A percentile compares a stretch with the other conserved stretches of the same genome.
phyloP scores from a whole-genome alignment of 2,329 filamentous ascomycete genomes.

The Penicillium verrucosum region DNA sequence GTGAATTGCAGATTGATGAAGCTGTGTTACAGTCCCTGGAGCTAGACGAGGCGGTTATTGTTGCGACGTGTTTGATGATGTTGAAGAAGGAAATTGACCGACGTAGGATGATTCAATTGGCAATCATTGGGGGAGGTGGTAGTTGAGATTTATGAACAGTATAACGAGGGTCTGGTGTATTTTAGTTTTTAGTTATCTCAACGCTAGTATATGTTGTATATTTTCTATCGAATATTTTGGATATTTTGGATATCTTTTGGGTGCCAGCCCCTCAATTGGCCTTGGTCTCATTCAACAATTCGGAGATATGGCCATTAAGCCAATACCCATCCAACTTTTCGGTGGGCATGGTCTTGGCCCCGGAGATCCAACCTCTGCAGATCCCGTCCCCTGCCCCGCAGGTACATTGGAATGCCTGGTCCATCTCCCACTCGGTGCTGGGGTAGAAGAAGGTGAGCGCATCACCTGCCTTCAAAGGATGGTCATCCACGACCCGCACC shows the following conservation, averaged over 20 bases:
- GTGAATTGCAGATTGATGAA: constrained; percentile 52
- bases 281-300: constrained; percentile 25
- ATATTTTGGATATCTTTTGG: background rate
- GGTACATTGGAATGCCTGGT: constrained; percentile 45
- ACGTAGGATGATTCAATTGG: constrained; percentile 51
- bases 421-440: constrained; percentile 51
- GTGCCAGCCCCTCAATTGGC: constrained; percentile 1
- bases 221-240: background rate
- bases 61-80: constrained; percentile 59
- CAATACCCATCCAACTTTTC: constrained; percentile 38
- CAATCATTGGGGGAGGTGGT: constrained; percentile 36
- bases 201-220: constrained; percentile 6
- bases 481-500: constrained; percentile 39
- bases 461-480: constrained; percentile 41
- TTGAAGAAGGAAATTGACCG: constrained; percentile 65
- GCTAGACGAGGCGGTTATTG: constrained; percentile 49
- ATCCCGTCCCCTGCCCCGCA: constrained; percentile 37
- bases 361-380: constrained; percentile 42
- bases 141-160: constrained; percentile 1
- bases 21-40: constrained; percentile 29
- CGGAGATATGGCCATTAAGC: constrained; percentile 44
- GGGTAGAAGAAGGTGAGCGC: constrained; percentile 50
- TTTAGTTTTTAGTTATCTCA: constrained; percentile 1
- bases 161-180: background rate
- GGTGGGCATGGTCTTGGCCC: constrained; percentile 37